Base-by-base conservation (phyloP, 2,329 filamentous ascomycete species). In the Penicillium decumbens region DNA sequence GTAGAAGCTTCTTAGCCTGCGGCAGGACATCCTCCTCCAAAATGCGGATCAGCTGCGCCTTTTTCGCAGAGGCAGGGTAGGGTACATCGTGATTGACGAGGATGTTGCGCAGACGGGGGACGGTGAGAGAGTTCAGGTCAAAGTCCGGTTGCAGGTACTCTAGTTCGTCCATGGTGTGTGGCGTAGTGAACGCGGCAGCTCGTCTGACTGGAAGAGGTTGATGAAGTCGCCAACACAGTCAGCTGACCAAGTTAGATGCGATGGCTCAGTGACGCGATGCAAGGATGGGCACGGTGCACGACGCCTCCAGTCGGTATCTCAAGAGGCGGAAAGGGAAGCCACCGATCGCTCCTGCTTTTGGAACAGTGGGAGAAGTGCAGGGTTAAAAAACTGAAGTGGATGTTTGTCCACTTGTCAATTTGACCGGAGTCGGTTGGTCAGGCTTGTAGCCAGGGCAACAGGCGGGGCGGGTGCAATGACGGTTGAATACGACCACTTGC, bases 1-100 rank as follows among this genome's bases (percentile, higher is more conserved):
- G 80, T 28, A 95, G 77, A 23, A 97, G 80, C 70, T 86, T 88
- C 58, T 81, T 81, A 1, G 89, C 85, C 61, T 92, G 85, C 0
- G 92, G 87, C 4, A 88, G 73, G 25, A 98, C 80, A 55, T 93
- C 77, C 28, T 87, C 78, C 65, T 86, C 84, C 71, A 98, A 90
- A 41, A 97, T 82, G 6, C 87, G 83, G 52, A 98, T 79, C 20
- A 98, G 82, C 65, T 95, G 86, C 0, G 83, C 76, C 75, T 98
- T 98, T 75, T 97, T 98, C 10, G 93, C 90, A 4, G 85, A 91
- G 0, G 89, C 85, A 4, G 91, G 86, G 67, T 95, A 97, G 32
- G 83, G 75, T 63, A 97, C 77, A 66, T 90, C 87, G 74, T 98
- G 89, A 57, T 84, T 87, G 63, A 97, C 88, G 50, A 98, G 82